Percentiles rank a stretch among this genome's conserved stretches.
These are phyloP conservation scores for Emericellopsis atlantica DNA, from an alignment of 2,329 filamentous ascomycete species.

Conservation along the genomic window DNA sequence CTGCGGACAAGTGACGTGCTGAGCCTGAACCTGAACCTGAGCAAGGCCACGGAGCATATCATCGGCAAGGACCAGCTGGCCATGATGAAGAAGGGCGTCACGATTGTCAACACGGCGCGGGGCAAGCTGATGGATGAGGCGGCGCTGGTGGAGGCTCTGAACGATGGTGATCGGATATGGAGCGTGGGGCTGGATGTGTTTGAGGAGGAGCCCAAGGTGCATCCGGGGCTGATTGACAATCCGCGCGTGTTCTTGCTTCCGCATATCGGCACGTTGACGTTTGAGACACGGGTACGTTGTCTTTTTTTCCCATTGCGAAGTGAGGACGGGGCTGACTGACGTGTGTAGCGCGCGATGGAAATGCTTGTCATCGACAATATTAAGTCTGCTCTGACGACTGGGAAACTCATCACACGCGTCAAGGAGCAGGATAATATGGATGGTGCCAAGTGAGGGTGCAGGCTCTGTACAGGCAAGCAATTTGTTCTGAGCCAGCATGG, in stretches of 20 bases:
- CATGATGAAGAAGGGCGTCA: slow-evolving; percentile 60
- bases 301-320: neutral
- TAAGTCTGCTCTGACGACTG: slow-evolving; percentile 1
- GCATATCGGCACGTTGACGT: slow-evolving; percentile 6
- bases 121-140: slow-evolving; percentile 62
- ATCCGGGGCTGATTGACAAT: slow-evolving; percentile 3
- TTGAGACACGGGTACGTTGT: slow-evolving; percentile 3
- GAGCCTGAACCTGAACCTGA: slow-evolving; percentile 54
- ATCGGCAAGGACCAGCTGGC: slow-evolving; percentile 49
- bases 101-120: slow-evolving; percentile 60
- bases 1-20: slow-evolving; percentile 42
- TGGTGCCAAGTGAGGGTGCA: neutral
- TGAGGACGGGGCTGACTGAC: neutral
- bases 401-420: slow-evolving; percentile 3
- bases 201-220: slow-evolving; percentile 48
- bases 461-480: neutral
- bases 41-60: slow-evolving; percentile 38
- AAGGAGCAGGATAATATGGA: slow-evolving; percentile 1
- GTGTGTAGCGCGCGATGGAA: slow-evolving; percentile 8
- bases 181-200: slow-evolving; percentile 58
- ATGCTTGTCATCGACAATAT: slow-evolving; percentile 3
- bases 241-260: slow-evolving; percentile 4
- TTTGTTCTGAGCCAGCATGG: too few species aligned
- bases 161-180: slow-evolving; percentile 46
- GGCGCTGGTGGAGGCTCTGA: slow-evolving; percentile 53